Evolutionary conservation across 306 rosid species (phyloP).

Genomic region (Elaeagnus macrophylla): DNA sequence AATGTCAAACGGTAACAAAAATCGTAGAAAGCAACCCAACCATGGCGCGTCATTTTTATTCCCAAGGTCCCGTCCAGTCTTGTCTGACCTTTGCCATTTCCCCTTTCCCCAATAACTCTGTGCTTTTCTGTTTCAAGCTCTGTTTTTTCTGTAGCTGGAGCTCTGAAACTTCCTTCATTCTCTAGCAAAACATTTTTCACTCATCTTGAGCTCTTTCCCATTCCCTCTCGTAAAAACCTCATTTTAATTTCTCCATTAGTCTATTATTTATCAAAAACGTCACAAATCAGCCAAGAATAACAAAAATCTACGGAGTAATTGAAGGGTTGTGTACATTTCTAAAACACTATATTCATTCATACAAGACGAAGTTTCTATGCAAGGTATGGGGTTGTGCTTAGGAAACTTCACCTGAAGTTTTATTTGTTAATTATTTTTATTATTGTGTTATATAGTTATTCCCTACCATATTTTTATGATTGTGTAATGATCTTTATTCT

Average conservation of each 20-base stretch:
- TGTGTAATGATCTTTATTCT: neutral
- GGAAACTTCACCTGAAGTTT: neutral
- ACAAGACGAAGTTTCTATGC: conserved; percentile 4
- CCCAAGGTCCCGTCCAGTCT: conserved; percentile 14
- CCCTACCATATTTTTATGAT: neutral
- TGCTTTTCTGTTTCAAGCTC: conserved; percentile 20
- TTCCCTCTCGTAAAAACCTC: conserved; percentile 13
- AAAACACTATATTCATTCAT: conserved; percentile 3
- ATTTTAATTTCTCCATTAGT: conserved; percentile 8
- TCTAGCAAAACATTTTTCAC: neutral
- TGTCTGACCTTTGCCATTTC: neutral
- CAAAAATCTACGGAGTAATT: conserved; percentile 8
- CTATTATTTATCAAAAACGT: neutral
- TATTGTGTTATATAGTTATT: neutral
- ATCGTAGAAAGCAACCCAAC: conserved; percentile 15
- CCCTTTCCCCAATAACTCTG: conserved; percentile 10
- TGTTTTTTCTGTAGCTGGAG: neutral
- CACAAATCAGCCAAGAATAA: neutral
- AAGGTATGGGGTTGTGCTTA: conserved; percentile 14
- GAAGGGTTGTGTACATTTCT: conserved; percentile 3
- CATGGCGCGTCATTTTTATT: conserved; percentile 18
- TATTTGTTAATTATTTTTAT: neutral
- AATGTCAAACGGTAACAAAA: neutral
- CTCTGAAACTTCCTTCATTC: neutral
- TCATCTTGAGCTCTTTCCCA: conserved; percentile 11